A percentile compares a stretch with the other conserved stretches of the same genome.
These are phyloP conservation scores for Tricholoma sp. DNA, from an alignment of 768 basidiomycete genomes.

Conservation along the genomic window DNA sequence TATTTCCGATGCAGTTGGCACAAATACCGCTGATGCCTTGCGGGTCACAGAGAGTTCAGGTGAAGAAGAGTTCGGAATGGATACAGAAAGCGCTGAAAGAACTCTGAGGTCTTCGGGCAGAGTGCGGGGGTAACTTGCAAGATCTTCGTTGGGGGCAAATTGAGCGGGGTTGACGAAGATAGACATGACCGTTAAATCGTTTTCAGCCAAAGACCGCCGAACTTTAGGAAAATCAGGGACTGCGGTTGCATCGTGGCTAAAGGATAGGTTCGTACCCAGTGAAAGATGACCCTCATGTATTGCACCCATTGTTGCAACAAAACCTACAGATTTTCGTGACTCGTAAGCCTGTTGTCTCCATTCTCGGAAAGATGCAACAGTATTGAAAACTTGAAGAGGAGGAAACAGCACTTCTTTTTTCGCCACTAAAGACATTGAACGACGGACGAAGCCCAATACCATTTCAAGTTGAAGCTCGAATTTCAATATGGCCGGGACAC, in stretches of 20 bases:
- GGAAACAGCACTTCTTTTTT: constrained; percentile 10
- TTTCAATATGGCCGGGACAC: not conserved
- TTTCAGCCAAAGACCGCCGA: constrained; percentile 63
- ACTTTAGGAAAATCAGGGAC: constrained; percentile 42
- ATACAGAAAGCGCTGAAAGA: constrained; percentile 37
- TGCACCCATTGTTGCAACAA: constrained; percentile 98
- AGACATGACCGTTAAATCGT: constrained; percentile 85
- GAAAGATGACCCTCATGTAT: constrained; percentile 90
- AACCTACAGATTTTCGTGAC: constrained; percentile 68
- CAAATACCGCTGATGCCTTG: constrained; percentile 66
- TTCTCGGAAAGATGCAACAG: constrained; percentile 54
- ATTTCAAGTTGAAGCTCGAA: too few relatives aligned
- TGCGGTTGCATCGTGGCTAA: not conserved
- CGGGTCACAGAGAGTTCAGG: constrained; percentile 22
- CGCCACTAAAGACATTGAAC: not conserved
- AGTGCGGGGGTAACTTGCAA: constrained; percentile 86
- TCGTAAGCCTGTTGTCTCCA: constrained; percentile 71
- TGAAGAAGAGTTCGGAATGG: constrained; percentile 13
- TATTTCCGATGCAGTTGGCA: constrained; percentile 78
- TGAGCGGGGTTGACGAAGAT: constrained; percentile 99
- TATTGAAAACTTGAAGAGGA: constrained; percentile 47
- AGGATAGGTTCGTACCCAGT: constrained; percentile 54
- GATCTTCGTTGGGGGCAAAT: constrained; percentile 94
- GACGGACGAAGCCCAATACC: not conserved
- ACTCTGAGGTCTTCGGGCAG: constrained; percentile 67